Percentiles rank a stretch among this genome's conserved stretches.
Conservation (phyloP, 2,329 filamentous ascomycete species). For the Gaeumannomyces tritici region DNA sequence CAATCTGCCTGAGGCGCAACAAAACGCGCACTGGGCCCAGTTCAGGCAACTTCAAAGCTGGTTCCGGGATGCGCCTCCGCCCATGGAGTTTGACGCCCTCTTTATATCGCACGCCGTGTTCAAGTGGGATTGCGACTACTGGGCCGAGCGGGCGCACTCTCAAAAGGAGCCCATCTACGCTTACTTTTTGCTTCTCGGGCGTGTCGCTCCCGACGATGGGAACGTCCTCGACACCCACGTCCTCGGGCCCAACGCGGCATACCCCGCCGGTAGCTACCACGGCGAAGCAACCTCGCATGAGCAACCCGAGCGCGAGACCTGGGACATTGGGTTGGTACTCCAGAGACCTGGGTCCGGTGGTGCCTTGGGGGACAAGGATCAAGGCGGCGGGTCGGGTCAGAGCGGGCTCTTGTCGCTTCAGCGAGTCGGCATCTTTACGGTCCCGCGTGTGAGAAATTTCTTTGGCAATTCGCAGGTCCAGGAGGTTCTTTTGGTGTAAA, state of each 20-base stretch:
- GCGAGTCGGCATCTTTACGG: conserved; percentile 2
- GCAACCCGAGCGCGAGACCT: neutral
- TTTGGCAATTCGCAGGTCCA: neutral
- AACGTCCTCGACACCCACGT: neutral
- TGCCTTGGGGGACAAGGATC: neutral
- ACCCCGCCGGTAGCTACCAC: neutral
- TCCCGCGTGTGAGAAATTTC: neutral
- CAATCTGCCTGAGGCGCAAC: neutral
- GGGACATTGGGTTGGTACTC: conserved; percentile 2
- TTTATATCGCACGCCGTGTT: neutral
- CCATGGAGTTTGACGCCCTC: neutral
- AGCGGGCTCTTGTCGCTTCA: neutral
- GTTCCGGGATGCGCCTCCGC: neutral
- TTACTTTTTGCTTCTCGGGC: conserved; percentile 2
- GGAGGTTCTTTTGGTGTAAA: neutral
- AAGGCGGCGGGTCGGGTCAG: no score
- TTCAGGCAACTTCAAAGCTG: neutral
- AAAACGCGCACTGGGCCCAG: neutral
- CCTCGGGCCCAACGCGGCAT: neutral
- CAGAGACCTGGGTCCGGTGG: neutral
- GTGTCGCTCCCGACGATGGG: neutral
- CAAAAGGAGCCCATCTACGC: conserved; percentile 1
- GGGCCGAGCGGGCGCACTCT: neutral
- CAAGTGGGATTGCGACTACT: conserved; percentile 4
- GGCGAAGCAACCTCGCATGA: neutral